Conservation (phyloP, 108 stramenopile genomes). For the Nannochloropsis oceanica region DNA sequence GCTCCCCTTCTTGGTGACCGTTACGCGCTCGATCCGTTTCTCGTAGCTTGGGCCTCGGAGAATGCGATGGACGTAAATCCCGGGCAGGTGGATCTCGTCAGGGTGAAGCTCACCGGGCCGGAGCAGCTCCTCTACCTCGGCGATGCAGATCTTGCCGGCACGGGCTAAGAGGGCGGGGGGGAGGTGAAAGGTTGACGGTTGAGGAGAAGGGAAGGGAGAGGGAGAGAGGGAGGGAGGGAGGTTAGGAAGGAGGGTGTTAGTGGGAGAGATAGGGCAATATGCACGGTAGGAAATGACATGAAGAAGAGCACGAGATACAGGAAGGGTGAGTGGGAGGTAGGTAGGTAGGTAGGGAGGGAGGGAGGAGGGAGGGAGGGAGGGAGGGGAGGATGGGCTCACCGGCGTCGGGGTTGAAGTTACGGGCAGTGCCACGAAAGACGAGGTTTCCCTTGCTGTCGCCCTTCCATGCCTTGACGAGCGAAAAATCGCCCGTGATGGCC, state of each 20-base stretch:
- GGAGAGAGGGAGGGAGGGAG: neutral
- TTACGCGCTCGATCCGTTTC: constrained; percentile 69
- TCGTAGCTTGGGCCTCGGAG: constrained; percentile 56
- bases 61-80: constrained; percentile 70
- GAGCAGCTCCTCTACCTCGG: constrained; percentile 76
- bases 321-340: neutral
- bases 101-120: constrained; percentile 63
- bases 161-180: constrained; percentile 44
- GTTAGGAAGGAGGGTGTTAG: neutral
- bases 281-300: no score
- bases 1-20: neutral
- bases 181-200: neutral
- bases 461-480: constrained; percentile 66
- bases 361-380: neutral
- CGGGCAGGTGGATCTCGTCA: constrained; percentile 70
- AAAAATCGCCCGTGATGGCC: constrained; percentile 55
- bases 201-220: neutral
- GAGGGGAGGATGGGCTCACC: neutral
- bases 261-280: neutral
- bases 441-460: constrained; percentile 81
- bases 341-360: neutral
- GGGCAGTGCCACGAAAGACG: constrained; percentile 67
- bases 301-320: no score
- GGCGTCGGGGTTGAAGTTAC: constrained; percentile 69
- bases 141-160: constrained; percentile 62